These are phyloP conservation scores for Aureobasidium sp. DNA, from an alignment of 2,329 filamentous ascomycete genomes.

Conservation along the genomic window DNA sequence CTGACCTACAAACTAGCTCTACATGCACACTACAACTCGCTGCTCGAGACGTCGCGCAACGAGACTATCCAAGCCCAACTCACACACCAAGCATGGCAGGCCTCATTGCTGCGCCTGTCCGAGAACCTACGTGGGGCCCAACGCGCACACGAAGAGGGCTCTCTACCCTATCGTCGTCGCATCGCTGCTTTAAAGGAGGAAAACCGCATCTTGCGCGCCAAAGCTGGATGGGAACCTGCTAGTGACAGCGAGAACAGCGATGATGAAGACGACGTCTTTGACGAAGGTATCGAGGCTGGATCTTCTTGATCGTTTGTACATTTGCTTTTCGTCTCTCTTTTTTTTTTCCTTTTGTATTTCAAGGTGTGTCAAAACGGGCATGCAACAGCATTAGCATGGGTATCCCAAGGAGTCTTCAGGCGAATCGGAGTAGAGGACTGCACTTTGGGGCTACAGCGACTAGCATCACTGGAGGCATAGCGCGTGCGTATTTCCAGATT, in stretches of 20 bases:
- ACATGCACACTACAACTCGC: conserved; percentile 41
- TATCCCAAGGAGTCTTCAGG: neutral
- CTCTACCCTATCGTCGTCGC: conserved; percentile 30
- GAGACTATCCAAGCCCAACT: conserved; percentile 40
- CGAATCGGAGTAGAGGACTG: neutral
- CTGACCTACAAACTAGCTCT: conserved; percentile 24
- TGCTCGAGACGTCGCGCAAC: conserved; percentile 37
- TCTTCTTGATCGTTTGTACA: neutral
- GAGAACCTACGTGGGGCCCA: conserved; percentile 29
- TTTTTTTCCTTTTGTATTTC: neutral
- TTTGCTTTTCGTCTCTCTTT: neutral
- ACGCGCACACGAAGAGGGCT: conserved; percentile 18
- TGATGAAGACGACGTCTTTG: conserved; percentile 30
- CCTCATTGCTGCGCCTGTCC: conserved; percentile 36
- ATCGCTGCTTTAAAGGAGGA: conserved; percentile 40
- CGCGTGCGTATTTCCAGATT: neutral
- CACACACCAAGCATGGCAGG: conserved; percentile 44
- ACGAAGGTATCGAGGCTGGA: neutral
- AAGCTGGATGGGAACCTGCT: conserved; percentile 40
- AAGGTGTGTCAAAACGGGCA: neutral
- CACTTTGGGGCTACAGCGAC: neutral
- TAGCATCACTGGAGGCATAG: neutral
- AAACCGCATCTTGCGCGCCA: conserved; percentile 38
- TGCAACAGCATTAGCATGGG: neutral
- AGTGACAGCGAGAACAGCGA: conserved; percentile 32